phyloP scores from a whole-genome alignment of 441 rosid species.

The Erysimum cheiri region DNA sequence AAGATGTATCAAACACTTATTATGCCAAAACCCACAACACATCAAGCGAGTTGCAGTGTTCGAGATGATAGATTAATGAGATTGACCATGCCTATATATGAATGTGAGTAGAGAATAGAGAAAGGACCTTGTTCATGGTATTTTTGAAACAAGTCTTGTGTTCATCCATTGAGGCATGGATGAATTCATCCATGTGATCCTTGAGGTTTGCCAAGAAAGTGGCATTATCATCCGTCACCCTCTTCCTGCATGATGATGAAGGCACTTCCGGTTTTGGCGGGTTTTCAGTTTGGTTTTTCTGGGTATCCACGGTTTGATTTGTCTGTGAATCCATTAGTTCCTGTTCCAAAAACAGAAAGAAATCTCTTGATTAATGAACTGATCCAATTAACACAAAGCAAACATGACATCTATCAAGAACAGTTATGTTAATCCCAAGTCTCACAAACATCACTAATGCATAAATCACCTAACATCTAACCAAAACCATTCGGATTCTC shows the following conservation, averaged over 20 bases:
- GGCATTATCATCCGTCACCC: conserved; percentile 63
- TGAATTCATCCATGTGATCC: conserved; percentile 73
- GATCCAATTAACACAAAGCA: background rate
- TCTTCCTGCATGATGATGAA: conserved; percentile 61
- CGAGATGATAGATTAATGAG: background rate
- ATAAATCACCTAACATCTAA: conserved; percentile 3
- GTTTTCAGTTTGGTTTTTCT: conserved; percentile 12
- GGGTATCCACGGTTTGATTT: background rate
- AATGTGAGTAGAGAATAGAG: background rate
- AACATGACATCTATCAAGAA: background rate
- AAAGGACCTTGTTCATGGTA: conserved; percentile 63
- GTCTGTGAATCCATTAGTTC: conserved; percentile 49
- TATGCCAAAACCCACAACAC: background rate
- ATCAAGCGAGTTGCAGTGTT: background rate
- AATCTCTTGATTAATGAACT: background rate
- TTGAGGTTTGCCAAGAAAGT: conserved; percentile 70
- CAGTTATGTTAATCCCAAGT: background rate
- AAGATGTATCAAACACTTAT: background rate
- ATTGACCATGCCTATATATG: background rate
- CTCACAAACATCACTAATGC: background rate
- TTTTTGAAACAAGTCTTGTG: conserved; percentile 79
- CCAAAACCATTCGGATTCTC: background rate
- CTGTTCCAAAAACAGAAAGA: background rate
- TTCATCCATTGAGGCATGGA: conserved; percentile 78
- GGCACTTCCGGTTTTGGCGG: conserved; percentile 38